Evolutionary conservation across 331 rosid species (phyloP), one percentile per base, ranked within the genome.

Genomic region (Malus hybrid): DNA sequence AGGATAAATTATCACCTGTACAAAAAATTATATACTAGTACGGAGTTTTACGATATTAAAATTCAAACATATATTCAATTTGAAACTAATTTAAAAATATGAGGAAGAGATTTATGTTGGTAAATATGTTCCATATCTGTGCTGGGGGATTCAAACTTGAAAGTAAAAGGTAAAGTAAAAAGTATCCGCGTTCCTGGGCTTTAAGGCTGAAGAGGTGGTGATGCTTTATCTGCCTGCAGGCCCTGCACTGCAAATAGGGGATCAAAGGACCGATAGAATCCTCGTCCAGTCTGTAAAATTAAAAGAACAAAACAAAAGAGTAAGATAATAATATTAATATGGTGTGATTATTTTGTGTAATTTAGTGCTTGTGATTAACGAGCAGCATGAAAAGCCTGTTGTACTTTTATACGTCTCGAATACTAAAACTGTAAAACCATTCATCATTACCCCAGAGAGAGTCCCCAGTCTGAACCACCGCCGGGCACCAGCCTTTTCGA

Each of bases 181-280:
- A 3, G 19, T 69, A 76, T 80, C 84, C 91, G 91, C 85, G 69
- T 90, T 88, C 46, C 63, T 79, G 78, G 96, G 96, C 93, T 88
- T 88, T 88, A 7, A 8, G 58, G 46, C 46, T 9, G 42, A 36
- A 0, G 56, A 61, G 66, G 12, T 1, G 44, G 13, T 16, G 44
- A 36, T 36, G 0, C 44, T 36, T 2, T 39, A 19, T 22, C 44
- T 16, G 18, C 19, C 46, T 39, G 46, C 46, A 39, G 44, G 44
- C 44, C 44, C 26, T 7, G 39, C 72, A 32, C 24, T 63, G 46
- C 44, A 63, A 42, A 20, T 6, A 39, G 12, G 12, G 32, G 3
- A 26, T 6, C 32, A 24, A 24, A 46, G 34, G 53, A 42, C 2
- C 4, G 33, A 63, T 2, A 34, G 36, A 19, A 30, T 62, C 66